Percentiles rank a stretch among this genome's conserved stretches.
Evolutionary conservation across 179 eudicot species (phyloP).

Genomic region (Corrigiola litoralis): DNA sequence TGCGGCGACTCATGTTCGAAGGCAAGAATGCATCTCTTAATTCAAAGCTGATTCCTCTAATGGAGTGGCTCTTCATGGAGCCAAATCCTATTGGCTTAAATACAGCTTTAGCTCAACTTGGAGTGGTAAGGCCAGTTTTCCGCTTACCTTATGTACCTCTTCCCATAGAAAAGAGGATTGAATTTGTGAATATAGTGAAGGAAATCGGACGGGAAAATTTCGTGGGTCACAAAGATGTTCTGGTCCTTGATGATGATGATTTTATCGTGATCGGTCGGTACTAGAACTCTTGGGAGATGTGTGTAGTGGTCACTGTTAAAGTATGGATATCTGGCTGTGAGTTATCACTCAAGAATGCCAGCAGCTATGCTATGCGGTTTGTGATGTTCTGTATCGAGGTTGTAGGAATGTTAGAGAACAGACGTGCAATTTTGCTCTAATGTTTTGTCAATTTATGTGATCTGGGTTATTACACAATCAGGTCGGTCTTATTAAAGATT

Average conservation of each 20-base stretch:
- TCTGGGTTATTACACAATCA: too few relatives aligned
- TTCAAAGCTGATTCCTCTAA: slow-evolving; percentile 52
- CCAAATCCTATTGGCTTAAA: slow-evolving; percentile 86
- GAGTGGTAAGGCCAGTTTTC: slow-evolving; percentile 75
- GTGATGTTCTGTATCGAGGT: too few relatives aligned
- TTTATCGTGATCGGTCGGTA: slow-evolving; percentile 61
- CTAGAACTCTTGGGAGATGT: slow-evolving; percentile 11
- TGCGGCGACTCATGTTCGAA: slow-evolving; percentile 63
- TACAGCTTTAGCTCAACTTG: slow-evolving; percentile 85
- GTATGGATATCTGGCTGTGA: too few relatives aligned
- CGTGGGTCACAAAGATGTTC: slow-evolving; percentile 59
- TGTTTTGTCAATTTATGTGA: too few relatives aligned
- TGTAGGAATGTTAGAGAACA: too few relatives aligned
- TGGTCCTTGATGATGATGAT: slow-evolving; percentile 57
- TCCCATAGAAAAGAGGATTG: slow-evolving; percentile 62
- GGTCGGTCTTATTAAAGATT: too few relatives aligned
- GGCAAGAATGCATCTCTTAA: slow-evolving; percentile 61
- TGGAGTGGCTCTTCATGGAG: slow-evolving; percentile 78
- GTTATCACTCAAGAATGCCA: too few relatives aligned
- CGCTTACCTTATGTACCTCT: slow-evolving; percentile 84
- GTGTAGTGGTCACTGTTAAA: neutral
- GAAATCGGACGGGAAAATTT: slow-evolving; percentile 72
- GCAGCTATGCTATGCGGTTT: too few relatives aligned
- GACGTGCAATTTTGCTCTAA: too few relatives aligned
- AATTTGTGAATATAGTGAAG: slow-evolving; percentile 71